Evolutionary conservation across 345 rosid species (phyloP).

Genomic region (Lepidium aucheri): DNA sequence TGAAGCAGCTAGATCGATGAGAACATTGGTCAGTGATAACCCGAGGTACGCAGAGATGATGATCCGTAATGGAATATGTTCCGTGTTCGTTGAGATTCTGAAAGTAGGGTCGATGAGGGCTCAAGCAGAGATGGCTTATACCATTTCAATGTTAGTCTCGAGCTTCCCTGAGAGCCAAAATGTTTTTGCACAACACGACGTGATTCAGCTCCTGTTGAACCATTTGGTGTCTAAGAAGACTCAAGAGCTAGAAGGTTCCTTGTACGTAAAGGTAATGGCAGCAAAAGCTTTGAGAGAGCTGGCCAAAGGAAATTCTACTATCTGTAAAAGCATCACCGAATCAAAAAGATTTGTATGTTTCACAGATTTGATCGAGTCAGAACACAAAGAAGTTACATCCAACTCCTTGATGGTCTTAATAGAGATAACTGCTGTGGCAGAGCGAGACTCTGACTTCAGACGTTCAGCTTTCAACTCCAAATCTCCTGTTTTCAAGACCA

Average conservation of each 20-base stretch:
- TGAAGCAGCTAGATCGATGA: slow-evolving; percentile 65
- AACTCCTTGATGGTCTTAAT: slow-evolving; percentile 67
- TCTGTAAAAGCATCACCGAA: slow-evolving; percentile 71
- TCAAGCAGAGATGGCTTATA: slow-evolving; percentile 71
- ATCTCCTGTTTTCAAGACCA: slow-evolving; percentile 69
- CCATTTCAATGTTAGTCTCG: slow-evolving; percentile 50
- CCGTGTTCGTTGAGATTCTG: slow-evolving; percentile 57
- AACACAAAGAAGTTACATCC: slow-evolving; percentile 47
- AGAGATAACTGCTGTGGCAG: slow-evolving; percentile 76
- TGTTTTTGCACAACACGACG: slow-evolving; percentile 53
- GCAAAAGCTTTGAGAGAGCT: slow-evolving; percentile 73
- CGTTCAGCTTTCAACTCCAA: slow-evolving; percentile 76
- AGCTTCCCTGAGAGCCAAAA: slow-evolving; percentile 58
- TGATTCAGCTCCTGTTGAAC: slow-evolving; percentile 55
- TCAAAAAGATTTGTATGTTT: slow-evolving; percentile 63
- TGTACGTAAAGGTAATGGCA: slow-evolving; percentile 67
- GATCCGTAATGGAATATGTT: slow-evolving; percentile 49
- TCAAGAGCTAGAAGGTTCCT: slow-evolving; percentile 55
- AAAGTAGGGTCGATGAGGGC: slow-evolving; percentile 79
- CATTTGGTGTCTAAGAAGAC: slow-evolving; percentile 47
- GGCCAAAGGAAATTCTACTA: slow-evolving; percentile 49
- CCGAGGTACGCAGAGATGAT: slow-evolving; percentile 56
- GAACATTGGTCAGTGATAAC: slow-evolving; percentile 48
- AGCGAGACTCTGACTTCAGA: slow-evolving; percentile 56
- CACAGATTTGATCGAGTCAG: slow-evolving; percentile 57